Conservation (phyloP, 495 filamentous ascomycete genomes). For the Aspergillus leporis region DNA sequence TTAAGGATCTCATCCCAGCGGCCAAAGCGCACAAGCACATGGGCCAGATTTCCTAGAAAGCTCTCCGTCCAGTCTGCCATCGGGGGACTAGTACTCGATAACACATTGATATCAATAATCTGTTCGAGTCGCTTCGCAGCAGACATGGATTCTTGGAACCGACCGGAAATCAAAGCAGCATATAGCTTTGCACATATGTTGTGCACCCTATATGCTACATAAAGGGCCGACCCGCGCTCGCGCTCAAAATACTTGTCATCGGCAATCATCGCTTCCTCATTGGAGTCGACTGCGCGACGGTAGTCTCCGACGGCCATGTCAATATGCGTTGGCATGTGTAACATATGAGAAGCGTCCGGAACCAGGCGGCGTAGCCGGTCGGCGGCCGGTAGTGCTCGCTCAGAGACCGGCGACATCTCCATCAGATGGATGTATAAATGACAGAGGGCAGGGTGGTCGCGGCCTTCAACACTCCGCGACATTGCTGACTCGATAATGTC, state of each 20-base stretch:
- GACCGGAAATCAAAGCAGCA: slow-evolving; percentile 65
- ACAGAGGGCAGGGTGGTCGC: slow-evolving; percentile 56
- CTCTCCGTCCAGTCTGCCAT: slow-evolving; percentile 70
- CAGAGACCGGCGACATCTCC: slow-evolving; percentile 65
- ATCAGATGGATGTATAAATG: slow-evolving; percentile 70
- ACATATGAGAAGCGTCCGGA: slow-evolving; percentile 62
- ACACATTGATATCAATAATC: slow-evolving; percentile 54
- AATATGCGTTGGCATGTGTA: slow-evolving; percentile 69
- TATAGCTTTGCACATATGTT: slow-evolving; percentile 65
- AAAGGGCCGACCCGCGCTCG: slow-evolving; percentile 57
- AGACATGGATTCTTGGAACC: slow-evolving; percentile 51
- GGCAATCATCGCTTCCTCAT: slow-evolving; percentile 52
- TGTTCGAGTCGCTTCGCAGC: slow-evolving; percentile 50
- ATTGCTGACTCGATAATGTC: slow-evolving; percentile 56
- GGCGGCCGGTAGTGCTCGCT: slow-evolving; percentile 52
- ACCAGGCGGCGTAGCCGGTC: slow-evolving; percentile 58
- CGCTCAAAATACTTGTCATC: slow-evolving; percentile 56
- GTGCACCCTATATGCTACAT: slow-evolving; percentile 65
- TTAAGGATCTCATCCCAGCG: slow-evolving; percentile 56
- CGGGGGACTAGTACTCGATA: slow-evolving; percentile 58
- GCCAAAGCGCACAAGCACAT: slow-evolving; percentile 65
- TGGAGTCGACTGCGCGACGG: slow-evolving; percentile 54
- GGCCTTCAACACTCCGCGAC: slow-evolving; percentile 29
- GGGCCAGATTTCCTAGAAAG: slow-evolving; percentile 57
- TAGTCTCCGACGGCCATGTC: slow-evolving; percentile 67